Base-by-base conservation (phyloP, 2,329 filamentous ascomycete species). In the Botryotinia convoluta region DNA sequence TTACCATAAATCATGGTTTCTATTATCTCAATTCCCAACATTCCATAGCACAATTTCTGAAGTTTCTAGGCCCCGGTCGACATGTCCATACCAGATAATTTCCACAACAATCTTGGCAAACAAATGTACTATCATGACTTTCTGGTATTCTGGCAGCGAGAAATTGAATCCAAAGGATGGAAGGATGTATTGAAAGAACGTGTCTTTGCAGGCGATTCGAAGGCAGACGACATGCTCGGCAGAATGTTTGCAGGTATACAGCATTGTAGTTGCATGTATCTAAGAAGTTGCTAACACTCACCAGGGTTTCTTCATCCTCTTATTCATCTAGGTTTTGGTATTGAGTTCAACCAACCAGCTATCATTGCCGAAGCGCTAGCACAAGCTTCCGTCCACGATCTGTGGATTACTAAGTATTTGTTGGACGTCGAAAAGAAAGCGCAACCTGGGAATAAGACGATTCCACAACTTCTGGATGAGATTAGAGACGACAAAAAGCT, bases 271-370 rank as follows among this genome's bases (percentile, higher is more conserved):
- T 16, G 32, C n/a, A 35, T 37, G 26, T 29, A 7, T 39, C 37
- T n/a, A 22, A 29, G 16, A 32, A 22, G 5, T 32, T 44, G 20
- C 32, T 73, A n/a, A 65, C 14, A 64, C 54, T 59, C 32, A 35
- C 51, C 77, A 87, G 90, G 92, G 0, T 87, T 95, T 75, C 77
- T 94, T 3, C 93, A 97, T 79, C 93, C 94, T 2, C 83, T 96
- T 26, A 95, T 97, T 75, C 93, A 97, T 80, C 86, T 97, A 32
- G 92, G 94, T 67, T 97, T 94, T 79, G 94, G 92, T 7, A 80
- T 97, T 51, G 94, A 97, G 80, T 97, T 94, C 84, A 81, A 87
- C 16, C 93, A 97, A 79, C 93, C 93, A 2, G 92, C 92, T 54
- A 90, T 97, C 74, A 86, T 97, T 42, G 93, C 94, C 9, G 89